These are phyloP conservation scores for Curvularia verruculosa DNA, from an alignment of 2,329 filamentous ascomycete species.

Conservation along the genomic window DNA sequence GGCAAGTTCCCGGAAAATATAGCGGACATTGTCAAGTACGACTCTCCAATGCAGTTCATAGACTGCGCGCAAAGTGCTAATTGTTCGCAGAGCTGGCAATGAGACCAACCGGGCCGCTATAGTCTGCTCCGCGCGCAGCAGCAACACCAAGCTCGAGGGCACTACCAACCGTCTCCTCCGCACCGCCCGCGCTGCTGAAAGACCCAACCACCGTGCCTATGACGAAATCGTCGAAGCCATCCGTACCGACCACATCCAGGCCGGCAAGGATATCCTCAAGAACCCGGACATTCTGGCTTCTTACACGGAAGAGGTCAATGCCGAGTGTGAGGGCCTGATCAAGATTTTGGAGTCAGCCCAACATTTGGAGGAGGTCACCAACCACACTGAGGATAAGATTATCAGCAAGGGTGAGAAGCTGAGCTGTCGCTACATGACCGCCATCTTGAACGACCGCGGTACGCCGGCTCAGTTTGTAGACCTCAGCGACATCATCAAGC, in stretches of 20 bases:
- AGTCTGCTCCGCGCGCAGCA: constrained; percentile 94
- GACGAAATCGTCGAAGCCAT: constrained; percentile 79
- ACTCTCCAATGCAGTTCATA: background rate
- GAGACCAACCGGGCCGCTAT: constrained; percentile 79
- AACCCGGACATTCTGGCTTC: constrained; percentile 53
- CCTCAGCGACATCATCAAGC: constrained; percentile 79
- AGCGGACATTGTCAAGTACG: constrained; percentile 66
- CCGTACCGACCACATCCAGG: constrained; percentile 77
- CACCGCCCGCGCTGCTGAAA: constrained; percentile 55
- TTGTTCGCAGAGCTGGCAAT: constrained; percentile 61
- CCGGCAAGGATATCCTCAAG: constrained; percentile 62
- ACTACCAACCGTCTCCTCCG: constrained; percentile 77
- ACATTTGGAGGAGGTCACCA: constrained; percentile 59
- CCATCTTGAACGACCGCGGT: constrained; percentile 78
- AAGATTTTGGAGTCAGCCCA: constrained; percentile 73
- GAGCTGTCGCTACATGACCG: constrained; percentile 89
- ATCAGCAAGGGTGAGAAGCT: constrained; percentile 96
- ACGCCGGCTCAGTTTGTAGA: constrained; percentile 91
- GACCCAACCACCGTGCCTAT: constrained; percentile 60
- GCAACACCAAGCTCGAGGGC: constrained; percentile 90
- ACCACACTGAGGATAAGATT: constrained; percentile 69
- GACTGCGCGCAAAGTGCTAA: constrained; percentile 17
- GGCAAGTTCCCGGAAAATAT: constrained; percentile 81
- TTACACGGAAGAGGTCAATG: constrained; percentile 71
- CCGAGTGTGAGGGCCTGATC: constrained; percentile 79